Evolutionary conservation across 2,329 filamentous ascomycete genomes (phyloP).

Genomic region (Fusarium sp.): DNA sequence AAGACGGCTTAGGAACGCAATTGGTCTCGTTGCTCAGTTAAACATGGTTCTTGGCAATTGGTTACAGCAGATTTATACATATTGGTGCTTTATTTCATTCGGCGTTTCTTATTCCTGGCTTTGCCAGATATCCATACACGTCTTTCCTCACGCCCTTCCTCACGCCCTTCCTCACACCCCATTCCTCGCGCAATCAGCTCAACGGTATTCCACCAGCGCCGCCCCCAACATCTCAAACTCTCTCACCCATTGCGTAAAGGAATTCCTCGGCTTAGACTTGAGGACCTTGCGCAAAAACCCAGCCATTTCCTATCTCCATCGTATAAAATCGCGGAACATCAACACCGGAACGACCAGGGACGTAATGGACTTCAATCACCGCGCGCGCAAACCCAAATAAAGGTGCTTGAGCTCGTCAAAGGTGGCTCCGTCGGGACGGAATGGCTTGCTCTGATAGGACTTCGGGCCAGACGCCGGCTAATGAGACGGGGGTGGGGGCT

Average conservation of each 20-base stretch:
- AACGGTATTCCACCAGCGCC: not conserved
- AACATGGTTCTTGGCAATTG: not conserved
- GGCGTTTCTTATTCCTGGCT: constrained; percentile 1
- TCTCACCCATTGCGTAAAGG: constrained; percentile 23
- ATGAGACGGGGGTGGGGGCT: constrained; percentile 24
- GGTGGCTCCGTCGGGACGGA: constrained; percentile 19
- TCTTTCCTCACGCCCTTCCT: not conserved
- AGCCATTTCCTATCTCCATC: constrained; percentile 25
- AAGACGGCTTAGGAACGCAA: not conserved
- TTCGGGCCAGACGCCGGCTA: constrained; percentile 43
- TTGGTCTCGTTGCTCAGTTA: not conserved
- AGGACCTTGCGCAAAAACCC: constrained; percentile 14
- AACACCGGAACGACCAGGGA: constrained; percentile 30
- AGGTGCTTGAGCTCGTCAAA: constrained; percentile 12
- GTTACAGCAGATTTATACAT: not conserved
- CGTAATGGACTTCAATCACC: constrained; percentile 50
- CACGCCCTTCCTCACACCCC: not conserved
- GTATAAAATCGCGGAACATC: constrained; percentile 40
- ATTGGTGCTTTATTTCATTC: not conserved
- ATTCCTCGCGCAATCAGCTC: not conserved
- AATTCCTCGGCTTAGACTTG: constrained; percentile 31
- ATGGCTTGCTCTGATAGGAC: constrained; percentile 28
- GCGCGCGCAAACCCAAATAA: constrained; percentile 18
- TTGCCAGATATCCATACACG: not conserved
- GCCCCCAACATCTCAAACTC: constrained; percentile 7